Conservation (phyloP, 225 moss, liverwort and hornwort genomes). For the Marchantia polymorpha region DNA sequence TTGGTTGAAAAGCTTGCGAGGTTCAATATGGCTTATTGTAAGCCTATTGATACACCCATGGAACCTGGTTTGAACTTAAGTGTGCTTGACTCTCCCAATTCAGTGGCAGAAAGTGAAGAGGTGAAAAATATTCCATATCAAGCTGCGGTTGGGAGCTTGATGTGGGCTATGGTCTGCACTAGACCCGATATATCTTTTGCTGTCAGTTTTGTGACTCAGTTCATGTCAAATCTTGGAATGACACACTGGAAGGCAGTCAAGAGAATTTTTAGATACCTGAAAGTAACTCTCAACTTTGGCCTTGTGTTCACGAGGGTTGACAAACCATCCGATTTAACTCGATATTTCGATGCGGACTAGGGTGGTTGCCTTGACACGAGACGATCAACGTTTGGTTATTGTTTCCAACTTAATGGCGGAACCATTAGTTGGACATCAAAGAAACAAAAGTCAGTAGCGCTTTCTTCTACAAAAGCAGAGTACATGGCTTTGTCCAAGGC, state of each 20-base stretch:
- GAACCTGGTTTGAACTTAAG: too few species aligned
- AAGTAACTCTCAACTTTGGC: not conserved
- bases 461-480: conserved; percentile 10
- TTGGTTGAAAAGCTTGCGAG: conserved; percentile 2
- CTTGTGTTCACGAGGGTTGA: not conserved
- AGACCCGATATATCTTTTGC: not conserved
- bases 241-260: not conserved
- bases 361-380: too few species aligned
- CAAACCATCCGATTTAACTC: too few species aligned
- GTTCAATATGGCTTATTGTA: too few species aligned
- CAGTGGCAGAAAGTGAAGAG: too few species aligned
- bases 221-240: not conserved
- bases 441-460: conserved; percentile 6
- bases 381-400: too few species aligned
- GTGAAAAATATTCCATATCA: too few species aligned
- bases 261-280: not conserved
- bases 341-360: too few species aligned
- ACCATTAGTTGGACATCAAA: conserved; percentile 7
- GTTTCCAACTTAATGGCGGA: too few species aligned
- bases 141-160: too few species aligned
- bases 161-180: not conserved
- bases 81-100: too few species aligned
- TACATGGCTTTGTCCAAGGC: not conserved
- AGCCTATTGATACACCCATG: too few species aligned
- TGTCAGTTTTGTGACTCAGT: not conserved